Evolutionary conservation across 1,139 yeast genomes (phyloP), one percentile per base, ranked within the genome.

Genomic region (Kazachstania sp.): DNA sequence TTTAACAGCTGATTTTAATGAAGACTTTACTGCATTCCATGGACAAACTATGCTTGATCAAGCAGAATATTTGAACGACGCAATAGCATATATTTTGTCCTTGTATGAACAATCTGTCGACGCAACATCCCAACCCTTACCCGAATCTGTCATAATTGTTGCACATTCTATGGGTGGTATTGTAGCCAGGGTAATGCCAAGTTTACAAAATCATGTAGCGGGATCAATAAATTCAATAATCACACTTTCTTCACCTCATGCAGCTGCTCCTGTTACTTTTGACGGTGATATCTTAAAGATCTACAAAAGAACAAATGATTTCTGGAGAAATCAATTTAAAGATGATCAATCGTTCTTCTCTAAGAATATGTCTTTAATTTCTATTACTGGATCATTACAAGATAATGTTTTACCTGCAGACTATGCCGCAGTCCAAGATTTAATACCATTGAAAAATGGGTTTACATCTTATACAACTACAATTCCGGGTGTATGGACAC

Each of bases 141-240:
- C 95, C 0, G 68, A 69, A 32, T 83, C 95, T 0, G 95, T 94
- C 4, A 77, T 90, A 0, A 62, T 94, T 0, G 61, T 94, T 4
- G 97, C 88, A 1, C 99, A 94, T 68, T 92, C 98, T 1, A 90
- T 90, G 97, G 97, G 97, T 35, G 97, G 97, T 3, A 78, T 90
- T 16, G 97, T 90, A 1, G 83, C 95, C 3, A 71, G 97, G 49
- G 81, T 85, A 1, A 78, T 87, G 79, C 71, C 86, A 13, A 81
- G 92, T 0, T 67, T 92, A 49, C 86, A 90, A 1, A 88, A 87
- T 59, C 90, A 87, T 62, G 59, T 71, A 1, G 77, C 77, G 1
- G 77, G 74, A 16, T 83, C 95, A 1, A 78, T 94, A 16, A 87
- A 87, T 58, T 83, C 97, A 0, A 85, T 92, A 15, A 56, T 92